Evolutionary conservation across 2,329 filamentous ascomycete species (phyloP).

Genomic region (Allantophomopsis cytisporea): DNA sequence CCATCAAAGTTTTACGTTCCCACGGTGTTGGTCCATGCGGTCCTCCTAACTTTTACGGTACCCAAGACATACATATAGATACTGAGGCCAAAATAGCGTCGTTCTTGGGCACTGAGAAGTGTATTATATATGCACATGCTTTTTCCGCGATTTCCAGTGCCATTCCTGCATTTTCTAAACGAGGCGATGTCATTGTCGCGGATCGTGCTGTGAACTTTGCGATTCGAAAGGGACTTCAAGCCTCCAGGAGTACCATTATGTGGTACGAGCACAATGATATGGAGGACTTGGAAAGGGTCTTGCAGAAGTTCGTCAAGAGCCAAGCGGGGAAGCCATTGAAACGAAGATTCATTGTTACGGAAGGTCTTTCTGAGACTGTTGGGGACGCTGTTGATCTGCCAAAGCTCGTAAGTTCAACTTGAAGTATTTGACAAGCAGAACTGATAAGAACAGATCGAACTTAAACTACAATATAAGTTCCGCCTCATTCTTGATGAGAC

Average conservation of each 20-base stretch:
- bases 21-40: constrained; percentile 96
- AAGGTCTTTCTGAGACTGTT: constrained; percentile 82
- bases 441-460: constrained; percentile 48
- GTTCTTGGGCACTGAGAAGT: constrained; percentile 75
- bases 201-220: constrained; percentile 89
- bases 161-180: constrained; percentile 92
- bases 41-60: constrained; percentile 95
- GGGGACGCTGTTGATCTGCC: constrained; percentile 79
- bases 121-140: constrained; percentile 90
- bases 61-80: constrained; percentile 95
- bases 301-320: constrained; percentile 77
- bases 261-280: constrained; percentile 97
- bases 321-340: constrained; percentile 61
- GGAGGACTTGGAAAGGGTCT: constrained; percentile 76
- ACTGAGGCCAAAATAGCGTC: constrained; percentile 87
- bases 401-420: constrained; percentile 48
- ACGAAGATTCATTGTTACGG: constrained; percentile 87
- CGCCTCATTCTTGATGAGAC: constrained; percentile 95
- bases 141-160: constrained; percentile 94
- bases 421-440: constrained; percentile 19
- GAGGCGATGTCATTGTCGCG: constrained; percentile 92
- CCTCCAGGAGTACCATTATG: constrained; percentile 75
- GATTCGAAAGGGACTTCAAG: constrained; percentile 87
- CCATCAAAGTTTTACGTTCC: constrained; percentile 81
- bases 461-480: constrained; percentile 96